A percentile compares a stretch with the other conserved stretches of the same genome.
These are phyloP conservation scores for Cetradonia linearis DNA, from an alignment of 495 filamentous ascomycete genomes.

Conservation along the genomic window DNA sequence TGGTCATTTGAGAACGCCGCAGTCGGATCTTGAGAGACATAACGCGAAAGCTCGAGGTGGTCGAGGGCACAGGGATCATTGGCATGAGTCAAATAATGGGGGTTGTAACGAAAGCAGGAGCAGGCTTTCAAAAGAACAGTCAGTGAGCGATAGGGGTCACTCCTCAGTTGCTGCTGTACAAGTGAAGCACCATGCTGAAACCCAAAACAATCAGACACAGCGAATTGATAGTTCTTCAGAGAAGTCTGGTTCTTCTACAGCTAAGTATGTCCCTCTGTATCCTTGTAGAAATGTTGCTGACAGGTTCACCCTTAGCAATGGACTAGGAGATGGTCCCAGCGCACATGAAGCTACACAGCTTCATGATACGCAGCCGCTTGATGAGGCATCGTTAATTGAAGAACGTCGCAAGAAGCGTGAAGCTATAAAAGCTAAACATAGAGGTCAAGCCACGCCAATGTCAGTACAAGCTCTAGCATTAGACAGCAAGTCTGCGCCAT, in stretches of 20 bases:
- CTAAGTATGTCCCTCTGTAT: conserved; percentile 36
- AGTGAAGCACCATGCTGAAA: conserved; percentile 57
- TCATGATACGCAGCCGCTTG: conserved; percentile 39
- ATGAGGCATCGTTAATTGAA: conserved; percentile 74
- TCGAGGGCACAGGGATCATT: not conserved
- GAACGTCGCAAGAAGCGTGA: conserved; percentile 79
- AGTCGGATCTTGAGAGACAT: conserved; percentile 1
- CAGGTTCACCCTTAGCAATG: conserved; percentile 16
- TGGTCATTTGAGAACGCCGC: not conserved
- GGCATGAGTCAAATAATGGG: conserved; percentile 10
- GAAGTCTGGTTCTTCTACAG: conserved; percentile 21
- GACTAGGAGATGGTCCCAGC: conserved; percentile 11
- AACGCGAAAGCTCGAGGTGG: not conserved
- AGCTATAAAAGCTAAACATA: conserved; percentile 77
- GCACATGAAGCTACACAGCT: conserved; percentile 30
- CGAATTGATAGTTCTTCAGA: conserved; percentile 27
- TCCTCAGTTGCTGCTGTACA: conserved; percentile 44
- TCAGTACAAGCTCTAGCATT: conserved; percentile 67
- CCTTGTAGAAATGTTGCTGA: not conserved
- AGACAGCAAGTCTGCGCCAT: conserved; percentile 45
- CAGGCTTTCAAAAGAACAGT: conserved; percentile 45
- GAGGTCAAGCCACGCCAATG: conserved; percentile 59
- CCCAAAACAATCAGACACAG: conserved; percentile 50
- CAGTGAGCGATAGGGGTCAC: conserved; percentile 58
- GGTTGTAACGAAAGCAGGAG: conserved; percentile 23